Evolutionary conservation across 345 rosid species (phyloP).

Genomic region (Gossypium anomalum): DNA sequence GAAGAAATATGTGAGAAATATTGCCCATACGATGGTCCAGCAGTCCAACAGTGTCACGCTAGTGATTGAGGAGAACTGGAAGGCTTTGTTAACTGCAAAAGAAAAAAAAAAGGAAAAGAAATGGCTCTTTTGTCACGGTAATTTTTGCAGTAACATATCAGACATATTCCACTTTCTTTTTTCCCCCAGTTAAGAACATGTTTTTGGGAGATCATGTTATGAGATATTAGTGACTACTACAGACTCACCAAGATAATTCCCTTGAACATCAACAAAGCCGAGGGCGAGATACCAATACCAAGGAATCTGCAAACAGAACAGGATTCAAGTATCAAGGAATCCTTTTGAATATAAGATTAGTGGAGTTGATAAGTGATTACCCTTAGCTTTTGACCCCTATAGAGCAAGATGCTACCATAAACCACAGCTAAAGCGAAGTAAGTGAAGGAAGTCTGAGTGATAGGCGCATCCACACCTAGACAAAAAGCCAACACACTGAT

Average conservation of each 20-base stretch:
- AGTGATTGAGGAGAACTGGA: slow-evolving; percentile 55
- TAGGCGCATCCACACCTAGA: slow-evolving; percentile 58
- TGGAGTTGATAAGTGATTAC: slow-evolving; percentile 19
- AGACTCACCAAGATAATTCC: slow-evolving; percentile 50
- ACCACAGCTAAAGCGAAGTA: slow-evolving; percentile 43
- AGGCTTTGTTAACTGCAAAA: slow-evolving; percentile 57
- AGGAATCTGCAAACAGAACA: slow-evolving; percentile 32
- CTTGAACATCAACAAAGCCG: slow-evolving; percentile 59
- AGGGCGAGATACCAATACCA: slow-evolving; percentile 65
- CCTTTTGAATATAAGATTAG: not conserved
- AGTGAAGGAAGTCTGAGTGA: slow-evolving; percentile 40
- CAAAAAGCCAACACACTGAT: not conserved
- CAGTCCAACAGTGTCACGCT: slow-evolving; percentile 61
- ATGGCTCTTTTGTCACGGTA: not conserved
- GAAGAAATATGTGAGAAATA: slow-evolving; percentile 48
- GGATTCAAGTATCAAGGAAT: not conserved
- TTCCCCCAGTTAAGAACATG: not conserved
- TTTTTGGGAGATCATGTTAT: not conserved
- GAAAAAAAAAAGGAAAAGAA: slow-evolving; percentile 1
- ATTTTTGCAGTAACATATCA: not conserved
- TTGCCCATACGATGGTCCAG: slow-evolving; percentile 50
- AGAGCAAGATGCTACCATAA: slow-evolving; percentile 44
- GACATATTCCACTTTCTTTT: not conserved
- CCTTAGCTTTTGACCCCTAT: slow-evolving; percentile 35
- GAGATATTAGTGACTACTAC: too few species aligned